A percentile compares a stretch with the other conserved stretches of the same genome.
Conservation (phyloP, 495 filamentous ascomycete genomes). For the Penicillium riverlandense region DNA sequence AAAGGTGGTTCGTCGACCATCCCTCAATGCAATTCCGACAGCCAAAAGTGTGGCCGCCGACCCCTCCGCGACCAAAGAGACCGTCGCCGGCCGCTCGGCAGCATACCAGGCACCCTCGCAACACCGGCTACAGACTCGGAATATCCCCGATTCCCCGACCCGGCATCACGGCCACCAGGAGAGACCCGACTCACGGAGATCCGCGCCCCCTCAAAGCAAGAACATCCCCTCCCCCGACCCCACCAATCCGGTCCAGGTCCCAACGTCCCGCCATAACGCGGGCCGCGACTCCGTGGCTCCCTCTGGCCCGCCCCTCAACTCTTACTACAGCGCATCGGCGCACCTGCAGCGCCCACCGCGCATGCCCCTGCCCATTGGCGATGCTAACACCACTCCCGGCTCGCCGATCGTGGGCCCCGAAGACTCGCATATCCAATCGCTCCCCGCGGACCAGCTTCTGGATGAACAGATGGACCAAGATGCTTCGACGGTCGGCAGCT, state of each 20-base stretch:
- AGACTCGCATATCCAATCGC: slow-evolving; percentile 40
- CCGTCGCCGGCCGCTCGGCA: slow-evolving; percentile 33
- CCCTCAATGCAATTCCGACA: slow-evolving; percentile 31
- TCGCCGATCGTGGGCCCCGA: slow-evolving; percentile 70
- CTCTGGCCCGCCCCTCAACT: slow-evolving; percentile 40
- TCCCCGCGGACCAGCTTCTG: slow-evolving; percentile 44
- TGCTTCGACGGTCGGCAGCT: slow-evolving; percentile 57
- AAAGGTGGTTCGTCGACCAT: slow-evolving; percentile 33
- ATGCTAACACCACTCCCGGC: slow-evolving; percentile 76
- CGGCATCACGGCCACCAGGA: slow-evolving; percentile 15
- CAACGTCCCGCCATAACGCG: slow-evolving; percentile 26
- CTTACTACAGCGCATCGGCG: slow-evolving; percentile 42
- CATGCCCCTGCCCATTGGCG: slow-evolving; percentile 83
- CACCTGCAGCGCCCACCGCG: slow-evolving; percentile 72
- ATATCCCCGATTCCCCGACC: slow-evolving; percentile 17
- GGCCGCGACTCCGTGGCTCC: slow-evolving; percentile 31
- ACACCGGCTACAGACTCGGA: slow-evolving; percentile 34
- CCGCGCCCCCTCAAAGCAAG: slow-evolving; percentile 16
- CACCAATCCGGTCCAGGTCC: slow-evolving; percentile 47
- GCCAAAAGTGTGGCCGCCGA: slow-evolving; percentile 35
- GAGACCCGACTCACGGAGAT: slow-evolving; percentile 14
- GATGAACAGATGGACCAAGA: slow-evolving; percentile 39
- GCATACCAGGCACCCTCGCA: slow-evolving; percentile 27
- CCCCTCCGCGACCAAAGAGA: slow-evolving; percentile 35
- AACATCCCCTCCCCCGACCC: slow-evolving; percentile 22